These are phyloP conservation scores for Cubamyces sp. DNA, from an alignment of 768 basidiomycete genomes.

Conservation along the genomic window DNA sequence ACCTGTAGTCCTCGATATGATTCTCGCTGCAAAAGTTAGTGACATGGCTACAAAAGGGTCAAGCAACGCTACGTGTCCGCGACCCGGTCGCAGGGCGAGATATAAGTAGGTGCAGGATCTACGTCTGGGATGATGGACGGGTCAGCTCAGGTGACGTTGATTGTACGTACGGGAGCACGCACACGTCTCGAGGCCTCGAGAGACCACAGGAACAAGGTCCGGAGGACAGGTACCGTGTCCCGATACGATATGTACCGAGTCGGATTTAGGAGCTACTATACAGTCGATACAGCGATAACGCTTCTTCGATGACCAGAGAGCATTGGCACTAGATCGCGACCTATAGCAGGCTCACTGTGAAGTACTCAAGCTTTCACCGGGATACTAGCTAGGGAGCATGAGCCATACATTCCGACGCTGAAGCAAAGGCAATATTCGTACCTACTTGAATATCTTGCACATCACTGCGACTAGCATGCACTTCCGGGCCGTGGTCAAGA, in stretches of 20 bases:
- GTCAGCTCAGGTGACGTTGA: constrained; percentile 1
- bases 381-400: too few species aligned
- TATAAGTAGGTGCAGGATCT: constrained; percentile 1
- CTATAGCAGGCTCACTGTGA: too few species aligned
- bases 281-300: too few species aligned
- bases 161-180: constrained; percentile 6
- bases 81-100: too few species aligned
- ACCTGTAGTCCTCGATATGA: not conserved
- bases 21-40: not conserved
- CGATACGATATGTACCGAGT: not conserved
- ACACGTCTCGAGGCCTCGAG: constrained; percentile 6
- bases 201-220: not conserved
- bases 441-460: too few species aligned
- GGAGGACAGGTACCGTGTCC: not conserved
- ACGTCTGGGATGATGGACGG: not conserved
- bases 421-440: too few species aligned
- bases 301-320: too few species aligned
- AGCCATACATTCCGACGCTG: too few species aligned
- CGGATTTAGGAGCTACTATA: not conserved
- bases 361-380: too few species aligned
- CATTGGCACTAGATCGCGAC: too few species aligned
- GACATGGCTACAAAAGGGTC: not conserved
- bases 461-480: too few species aligned
- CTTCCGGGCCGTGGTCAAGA: not conserved
- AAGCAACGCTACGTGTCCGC: not conserved